phyloP scores from a whole-genome alignment of 208 protist species.

The Leishmania arabica region DNA sequence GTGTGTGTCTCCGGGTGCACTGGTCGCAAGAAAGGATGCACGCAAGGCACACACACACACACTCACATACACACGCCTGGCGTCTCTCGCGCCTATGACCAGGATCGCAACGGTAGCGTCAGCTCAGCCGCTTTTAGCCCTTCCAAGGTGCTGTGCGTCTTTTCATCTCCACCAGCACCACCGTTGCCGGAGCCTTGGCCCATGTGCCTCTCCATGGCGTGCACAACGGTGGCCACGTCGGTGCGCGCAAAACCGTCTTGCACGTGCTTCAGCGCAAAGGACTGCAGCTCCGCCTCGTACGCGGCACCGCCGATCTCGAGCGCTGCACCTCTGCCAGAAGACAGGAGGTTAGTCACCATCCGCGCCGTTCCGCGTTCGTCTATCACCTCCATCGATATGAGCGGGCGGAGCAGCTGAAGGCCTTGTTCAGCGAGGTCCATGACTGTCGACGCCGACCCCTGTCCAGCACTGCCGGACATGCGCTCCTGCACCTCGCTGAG shows the following conservation, averaged over 20 bases:
- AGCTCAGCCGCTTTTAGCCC: constrained; percentile 18
- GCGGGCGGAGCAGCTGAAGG: constrained; percentile 14
- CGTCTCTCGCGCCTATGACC: constrained; percentile 4
- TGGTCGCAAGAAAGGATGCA: not conserved
- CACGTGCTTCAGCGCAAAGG: constrained; percentile 17
- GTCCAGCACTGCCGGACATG: not conserved
- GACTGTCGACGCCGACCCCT: not conserved
- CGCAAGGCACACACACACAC: not conserved
- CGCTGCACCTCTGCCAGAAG: not conserved
- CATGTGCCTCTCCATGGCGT: not conserved
- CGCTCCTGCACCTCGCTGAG: constrained; percentile 7
- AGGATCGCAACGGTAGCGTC: constrained; percentile 17
- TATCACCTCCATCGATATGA: constrained; percentile 13
- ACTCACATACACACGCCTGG: not conserved
- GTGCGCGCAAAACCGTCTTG: constrained; percentile 19
- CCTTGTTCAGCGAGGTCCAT: constrained; percentile 13
- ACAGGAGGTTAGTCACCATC: constrained; percentile 16
- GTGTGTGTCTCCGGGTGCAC: no score
- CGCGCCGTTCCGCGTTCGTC: constrained; percentile 19
- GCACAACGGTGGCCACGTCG: constrained; percentile 6
- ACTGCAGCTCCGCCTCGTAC: constrained; percentile 19
- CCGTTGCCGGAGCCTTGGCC: not conserved
- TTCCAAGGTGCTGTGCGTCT: not conserved
- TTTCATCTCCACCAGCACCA: not conserved
- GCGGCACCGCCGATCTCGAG: constrained; percentile 13